Evolutionary conservation across 2,329 filamentous ascomycete species (phyloP), one percentile per base, ranked within the genome.

Genomic region (Seiridium unicorne): DNA sequence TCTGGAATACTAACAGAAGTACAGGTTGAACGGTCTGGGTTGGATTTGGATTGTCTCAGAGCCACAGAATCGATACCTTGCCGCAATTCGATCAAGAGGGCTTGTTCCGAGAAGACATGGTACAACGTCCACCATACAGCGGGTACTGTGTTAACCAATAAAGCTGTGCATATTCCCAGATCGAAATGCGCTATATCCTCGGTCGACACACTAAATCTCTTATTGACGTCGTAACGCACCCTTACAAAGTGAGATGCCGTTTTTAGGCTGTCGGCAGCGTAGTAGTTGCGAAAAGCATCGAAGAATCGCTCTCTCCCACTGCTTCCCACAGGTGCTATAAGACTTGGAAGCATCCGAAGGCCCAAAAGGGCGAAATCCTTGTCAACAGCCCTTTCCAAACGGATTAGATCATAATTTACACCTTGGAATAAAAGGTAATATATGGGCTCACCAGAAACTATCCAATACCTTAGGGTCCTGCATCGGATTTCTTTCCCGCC

Each of bases 181-280:
- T 59, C 49, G 38, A 59, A 59, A 1, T 54, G 57, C 9, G 57
- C 49, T 11, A 59, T 55, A 3, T 54, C 57, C 5, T 55, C 49
- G 3, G 6, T 26, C 8, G 34, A 6, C 7, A 59, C 40, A 7
- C 31, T 32, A 26, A 18, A 11, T 26, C 31, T 49, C 47, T 49
- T 49, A 26, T 49, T 49, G 4, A 49, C 47, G 11, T 32, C 9
- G 9, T 26, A 49, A 8, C 47, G 47, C 18, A 8, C 47, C 31
- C 10, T 2, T 9, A 49, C 10, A 3, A 49, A 32, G 31, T 26
- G 47, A 4, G 47, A 49, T 1, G 47, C 18, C 11, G 11, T 13
- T 32, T 49, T 1, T 13, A 26, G n/a, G 9, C 47, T 26, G 47
- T 26, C 18, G 10, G 47, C 10, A 49, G 47, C 47, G 26, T 49